Evolutionary conservation across 345 rosid genomes (phyloP), one percentile per base, ranked within the genome.

Genomic region (Pugionium dolabratum): DNA sequence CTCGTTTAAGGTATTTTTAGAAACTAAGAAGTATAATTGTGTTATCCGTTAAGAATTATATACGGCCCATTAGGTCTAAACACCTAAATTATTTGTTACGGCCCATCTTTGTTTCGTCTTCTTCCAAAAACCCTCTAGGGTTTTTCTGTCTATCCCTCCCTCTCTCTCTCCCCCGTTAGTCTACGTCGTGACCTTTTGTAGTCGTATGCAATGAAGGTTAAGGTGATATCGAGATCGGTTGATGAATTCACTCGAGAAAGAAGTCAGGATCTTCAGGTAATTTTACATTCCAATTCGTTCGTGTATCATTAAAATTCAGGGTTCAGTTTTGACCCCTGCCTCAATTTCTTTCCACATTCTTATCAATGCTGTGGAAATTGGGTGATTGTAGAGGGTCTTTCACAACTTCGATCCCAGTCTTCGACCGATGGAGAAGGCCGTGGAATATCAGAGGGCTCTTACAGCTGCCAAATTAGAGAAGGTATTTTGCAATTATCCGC

Each of bases 231-330:
- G 5, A 86, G 97, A 43, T 82, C 96, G 2, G 73, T 78, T 3
- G 97, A 94, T 69, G 96, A 90, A 54, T 94, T 85, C 83, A 94
- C 97, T 58, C 86, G 99, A 64, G 99, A 90, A 60, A 79, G 99
- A 71, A 90, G 99, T 81, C 88, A 90, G 51, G 99, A 94, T 63
- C 90, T 94, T 33, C 97, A 86, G 89, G 96, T 88, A 59, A 59
- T 26, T 10, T 25, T 10, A 6, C 30, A 47, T 36, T 42, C 46
- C 60, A 29, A 62, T 56, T 54, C 29, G 5, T 27, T n/a, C 11
- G n/a, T 5, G 2, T 2, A 10, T 51, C 43, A 39, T 29, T 9
- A 9, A 46, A 3, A 49, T 30, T 45, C 44, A 2, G 37, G 18
- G 2, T 18, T 71, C 58, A 45, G n/a, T 39, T 6, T 48, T 53